A percentile compares a stretch with the other conserved stretches of the same genome.
Evolutionary conservation across 23 red algal genomes (phyloP).

Genomic region (Gracilaria gracilis): DNA sequence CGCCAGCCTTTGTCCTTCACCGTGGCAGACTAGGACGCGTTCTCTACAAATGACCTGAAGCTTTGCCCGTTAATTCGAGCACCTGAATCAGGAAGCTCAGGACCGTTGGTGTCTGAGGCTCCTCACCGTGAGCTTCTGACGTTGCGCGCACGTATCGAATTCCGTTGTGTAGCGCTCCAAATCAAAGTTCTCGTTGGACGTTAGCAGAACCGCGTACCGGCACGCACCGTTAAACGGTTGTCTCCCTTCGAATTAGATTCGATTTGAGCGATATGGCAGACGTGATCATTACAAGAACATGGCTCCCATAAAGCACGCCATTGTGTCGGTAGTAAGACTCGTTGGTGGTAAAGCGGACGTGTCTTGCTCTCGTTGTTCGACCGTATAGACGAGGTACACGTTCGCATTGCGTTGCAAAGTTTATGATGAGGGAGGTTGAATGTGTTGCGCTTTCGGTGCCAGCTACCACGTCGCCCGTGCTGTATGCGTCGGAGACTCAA

Average conservation of each 20-base stretch:
- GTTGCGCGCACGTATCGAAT: not conserved
- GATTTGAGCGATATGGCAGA: not conserved
- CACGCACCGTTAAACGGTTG: conserved; percentile 4
- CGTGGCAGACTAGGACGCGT: not conserved
- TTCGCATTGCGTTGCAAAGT: not conserved
- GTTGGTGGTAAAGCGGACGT: conserved; percentile 4
- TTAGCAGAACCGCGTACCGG: not conserved
- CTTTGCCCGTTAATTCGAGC: not conserved
- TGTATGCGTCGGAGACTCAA: conserved; percentile 7
- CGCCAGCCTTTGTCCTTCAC: not conserved
- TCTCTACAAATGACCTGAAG: too few species aligned
- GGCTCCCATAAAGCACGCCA: not conserved
- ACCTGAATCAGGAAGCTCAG: not conserved
- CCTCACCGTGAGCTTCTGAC: not conserved
- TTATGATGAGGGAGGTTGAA: not conserved
- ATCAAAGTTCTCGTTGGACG: not conserved
- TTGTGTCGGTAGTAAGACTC: not conserved
- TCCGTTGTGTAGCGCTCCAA: not conserved
- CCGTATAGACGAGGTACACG: not conserved
- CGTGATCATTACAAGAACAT: not conserved
- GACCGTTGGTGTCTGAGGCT: not conserved
- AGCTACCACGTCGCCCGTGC: conserved; percentile 12
- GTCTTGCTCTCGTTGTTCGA: not conserved
- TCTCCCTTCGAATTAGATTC: not conserved
- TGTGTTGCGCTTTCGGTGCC: not conserved